Conservation (phyloP, 257 asterid genomes). For the Fraxinus americana region DNA sequence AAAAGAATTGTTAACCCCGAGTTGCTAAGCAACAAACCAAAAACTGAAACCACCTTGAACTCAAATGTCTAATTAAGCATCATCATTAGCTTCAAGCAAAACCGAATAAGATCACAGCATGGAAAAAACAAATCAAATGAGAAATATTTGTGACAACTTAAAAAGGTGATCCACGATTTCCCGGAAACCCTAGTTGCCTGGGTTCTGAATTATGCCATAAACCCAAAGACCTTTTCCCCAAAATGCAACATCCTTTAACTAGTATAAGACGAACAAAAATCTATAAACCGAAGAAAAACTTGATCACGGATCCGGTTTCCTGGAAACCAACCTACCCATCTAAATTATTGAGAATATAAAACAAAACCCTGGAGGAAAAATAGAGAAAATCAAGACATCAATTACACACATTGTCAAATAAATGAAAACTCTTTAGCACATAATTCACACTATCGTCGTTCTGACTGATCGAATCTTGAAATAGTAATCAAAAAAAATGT, state of each 20-base stretch:
- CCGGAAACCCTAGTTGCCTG: conserved; percentile 35
- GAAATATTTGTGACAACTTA: background rate
- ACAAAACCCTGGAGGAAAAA: conserved; percentile 26
- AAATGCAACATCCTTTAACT: conserved; percentile 8
- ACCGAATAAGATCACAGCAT: conserved; percentile 13
- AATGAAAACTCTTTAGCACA: background rate
- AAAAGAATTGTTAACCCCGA: conserved; percentile 8
- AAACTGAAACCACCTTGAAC: conserved; percentile 10
- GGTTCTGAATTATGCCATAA: conserved; percentile 16
- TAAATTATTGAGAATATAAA: conserved; percentile 16
- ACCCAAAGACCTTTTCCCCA: conserved; percentile 23
- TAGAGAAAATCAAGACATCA: conserved; percentile 18
- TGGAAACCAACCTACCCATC: conserved; percentile 35
- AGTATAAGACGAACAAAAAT: conserved; percentile 16
- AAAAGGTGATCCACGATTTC: background rate
- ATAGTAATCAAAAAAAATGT: conserved; percentile 20
- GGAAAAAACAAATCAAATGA: background rate
- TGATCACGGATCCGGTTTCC: conserved; percentile 18
- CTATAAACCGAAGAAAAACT: conserved; percentile 15
- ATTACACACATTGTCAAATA: conserved; percentile 27
- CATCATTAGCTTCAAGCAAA: conserved; percentile 16
- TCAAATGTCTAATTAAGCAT: conserved; percentile 3
- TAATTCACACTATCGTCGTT: background rate
- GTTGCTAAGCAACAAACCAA: conserved; percentile 1
- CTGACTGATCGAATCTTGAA: conserved; percentile 17